Base-by-base conservation (phyloP, 2,329 filamentous ascomycete species). In the Aspergillus sp. region DNA sequence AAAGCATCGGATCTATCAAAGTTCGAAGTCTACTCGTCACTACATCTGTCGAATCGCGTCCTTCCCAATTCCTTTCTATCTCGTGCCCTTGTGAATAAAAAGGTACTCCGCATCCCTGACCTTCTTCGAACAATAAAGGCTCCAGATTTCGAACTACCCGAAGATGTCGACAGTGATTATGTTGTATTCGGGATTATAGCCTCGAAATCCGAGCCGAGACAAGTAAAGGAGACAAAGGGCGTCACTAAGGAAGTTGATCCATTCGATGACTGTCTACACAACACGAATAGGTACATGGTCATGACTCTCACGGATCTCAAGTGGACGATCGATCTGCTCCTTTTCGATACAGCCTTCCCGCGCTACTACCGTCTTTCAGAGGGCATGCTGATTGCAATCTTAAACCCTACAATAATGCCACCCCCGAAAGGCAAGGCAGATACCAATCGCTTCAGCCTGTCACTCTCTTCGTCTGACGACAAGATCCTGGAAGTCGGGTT, bases 351-450 rank as follows among this genome's bases (percentile, higher is more conserved):
- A 0, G 94, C 88, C 5, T 96, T 97, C 58, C 84, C 87, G 10
- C 82, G 86, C 46, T 98, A 93, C 71, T 97, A 91, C 85, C 94
- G 94, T 62, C 73, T 97, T n/a, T 83, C 83, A 0, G 80, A 88
- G 2, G 93, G 93, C n/a, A 96, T 90, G 0, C 78, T 97, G 1
- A 75, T 98, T 47, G 93, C 91, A 4, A 86, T 98, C 28, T 75
- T 98, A 29, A 98, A 98, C 61, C 93, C 93, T 1, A 82, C 76
- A 12, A 85, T 97, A 56, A 87, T 98, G 82, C 88, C 91, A 3
- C 91, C 91, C 0, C 85, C 86, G 0, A 81, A 81, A 1, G 80
- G 83, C 19, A 82, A 82, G 50, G 75, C 81, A 10, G 86, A 90
- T 52, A 91, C 86, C 0, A 89, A 89, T 28, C 81, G 82, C 30